Evolutionary conservation across 1,139 yeast species (phyloP), one percentile per base, ranked within the genome.

Genomic region (Zygoascus sp.): DNA sequence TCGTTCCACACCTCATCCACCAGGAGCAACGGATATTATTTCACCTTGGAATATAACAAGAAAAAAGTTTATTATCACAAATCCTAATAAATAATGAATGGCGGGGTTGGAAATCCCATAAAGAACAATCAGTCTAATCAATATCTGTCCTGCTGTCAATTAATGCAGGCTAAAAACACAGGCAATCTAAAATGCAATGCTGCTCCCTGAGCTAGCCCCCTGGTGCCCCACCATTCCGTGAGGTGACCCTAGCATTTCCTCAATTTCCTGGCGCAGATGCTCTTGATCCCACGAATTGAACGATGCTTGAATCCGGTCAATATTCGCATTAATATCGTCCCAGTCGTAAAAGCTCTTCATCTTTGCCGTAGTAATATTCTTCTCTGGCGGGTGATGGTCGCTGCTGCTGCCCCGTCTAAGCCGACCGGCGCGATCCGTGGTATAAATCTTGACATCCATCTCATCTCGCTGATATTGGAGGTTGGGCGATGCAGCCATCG

Each of bases 251-350:
- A 49, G 32, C 35, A 49, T 40, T 27, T 23, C 35, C 20, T 50
- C 49, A n/a, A 45, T 45, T 17, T 51, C 50, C 20, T 36, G 42
- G 30, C 46, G 41, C 13, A 51, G 35, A 20, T 45, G 37, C 8
- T 53, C 51, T 22, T 45, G 41, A n/a, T 52, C 50, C 53, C 55
- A 47, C 19, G 46, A 45, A 15, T 49, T 39, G 41, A 56, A 49
- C 9, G 55, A 51, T 7, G 49, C 44, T 19, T 47, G 45, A 32
- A 57, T 54, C 10, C 17, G 32, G 39, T 51, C 49, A 16, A 57
- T 44, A 42, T 56, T 57, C 19, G 56, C 48, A 8, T 48, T 47
- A 32, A 56, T 55, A 13, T 42, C 45, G 17, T 54, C 59, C 60
- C 60, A 56, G 20, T 57, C 56, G 44, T 57, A 57, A 27, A 20